These are phyloP conservation scores for Phytophthora agathidicida DNA, from an alignment of 352 stramenopile genomes.

Conservation along the genomic window DNA sequence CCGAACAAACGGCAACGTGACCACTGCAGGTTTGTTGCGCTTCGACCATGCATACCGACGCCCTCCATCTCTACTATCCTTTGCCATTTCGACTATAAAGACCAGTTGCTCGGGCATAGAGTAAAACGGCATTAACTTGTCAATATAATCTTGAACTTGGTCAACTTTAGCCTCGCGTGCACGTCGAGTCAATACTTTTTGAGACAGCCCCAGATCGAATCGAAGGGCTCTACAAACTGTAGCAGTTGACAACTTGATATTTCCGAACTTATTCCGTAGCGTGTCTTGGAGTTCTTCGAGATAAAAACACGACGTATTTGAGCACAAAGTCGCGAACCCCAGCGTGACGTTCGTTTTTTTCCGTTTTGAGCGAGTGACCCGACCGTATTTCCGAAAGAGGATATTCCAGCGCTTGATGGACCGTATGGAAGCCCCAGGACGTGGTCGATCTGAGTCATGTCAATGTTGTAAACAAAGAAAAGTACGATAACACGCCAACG, in stretches of 20 bases:
- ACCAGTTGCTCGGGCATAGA: background rate
- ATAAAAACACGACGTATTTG: constrained; percentile 3
- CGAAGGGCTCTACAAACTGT: constrained; percentile 1
- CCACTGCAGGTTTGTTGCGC: background rate
- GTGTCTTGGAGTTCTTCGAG: constrained; percentile 3
- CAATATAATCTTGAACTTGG: constrained; percentile 4
- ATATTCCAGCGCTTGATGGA: background rate
- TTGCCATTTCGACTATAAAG: constrained; percentile 1
- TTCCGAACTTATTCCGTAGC: background rate
- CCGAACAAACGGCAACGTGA: background rate
- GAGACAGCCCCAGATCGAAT: background rate
- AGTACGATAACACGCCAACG: background rate
- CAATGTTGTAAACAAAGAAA: constrained; percentile 1
- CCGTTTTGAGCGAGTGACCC: background rate
- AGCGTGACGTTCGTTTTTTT: background rate
- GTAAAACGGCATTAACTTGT: constrained; percentile 1
- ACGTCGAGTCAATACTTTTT: no score
- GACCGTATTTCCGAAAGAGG: background rate
- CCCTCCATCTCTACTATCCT: background rate
- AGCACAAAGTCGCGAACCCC: background rate
- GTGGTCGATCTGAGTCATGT: background rate
- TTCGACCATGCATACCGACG: background rate
- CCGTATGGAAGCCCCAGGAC: background rate
- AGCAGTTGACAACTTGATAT: background rate
- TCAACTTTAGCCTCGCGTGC: background rate